Percentiles rank a stretch among this genome's conserved stretches.
phyloP scores from a whole-genome alignment of 2,329 filamentous ascomycete genomes.

The Aspergillus bombycis region DNA sequence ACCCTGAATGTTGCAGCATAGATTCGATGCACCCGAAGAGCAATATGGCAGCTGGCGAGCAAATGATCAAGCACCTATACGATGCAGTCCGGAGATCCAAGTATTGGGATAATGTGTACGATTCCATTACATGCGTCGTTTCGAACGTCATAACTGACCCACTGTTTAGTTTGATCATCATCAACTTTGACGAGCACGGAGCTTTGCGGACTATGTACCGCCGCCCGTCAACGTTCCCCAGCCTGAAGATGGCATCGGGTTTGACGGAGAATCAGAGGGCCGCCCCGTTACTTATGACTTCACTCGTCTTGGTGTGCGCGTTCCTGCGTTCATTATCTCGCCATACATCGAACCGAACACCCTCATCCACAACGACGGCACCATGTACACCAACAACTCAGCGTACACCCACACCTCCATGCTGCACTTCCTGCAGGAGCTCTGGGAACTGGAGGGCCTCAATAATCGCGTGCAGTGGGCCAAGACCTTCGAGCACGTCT shows the following conservation, averaged over 20 bases:
- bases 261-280: constrained; percentile 33
- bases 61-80: constrained; percentile 47
- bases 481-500: constrained; percentile 45
- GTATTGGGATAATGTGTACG: constrained; percentile 43
- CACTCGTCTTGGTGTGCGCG: constrained; percentile 43
- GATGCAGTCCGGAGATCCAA: constrained; percentile 44
- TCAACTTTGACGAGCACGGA: constrained; percentile 48
- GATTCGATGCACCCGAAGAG: constrained; percentile 46
- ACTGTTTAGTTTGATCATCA: constrained; percentile 36
- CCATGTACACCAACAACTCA: constrained; percentile 39
- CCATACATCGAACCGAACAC: constrained; percentile 37
- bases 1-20: constrained; percentile 44
- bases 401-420: constrained; percentile 46
- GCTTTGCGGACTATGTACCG: constrained; percentile 45
- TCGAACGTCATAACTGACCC: background rate
- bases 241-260: constrained; percentile 38
- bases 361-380: constrained; percentile 44
- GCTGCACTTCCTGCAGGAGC: constrained; percentile 45
- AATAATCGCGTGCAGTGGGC: constrained; percentile 49
- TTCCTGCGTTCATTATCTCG: constrained; percentile 43
- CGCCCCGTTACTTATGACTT: constrained; percentile 42
- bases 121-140: background rate
- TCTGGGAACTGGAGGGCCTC: constrained; percentile 44
- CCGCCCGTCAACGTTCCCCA: constrained; percentile 41
- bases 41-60: constrained; percentile 42